Percentiles rank a stretch among this genome's conserved stretches.
Conservation (phyloP, 192 early-diverging fungal genomes). For the Coemansia sp. region DNA sequence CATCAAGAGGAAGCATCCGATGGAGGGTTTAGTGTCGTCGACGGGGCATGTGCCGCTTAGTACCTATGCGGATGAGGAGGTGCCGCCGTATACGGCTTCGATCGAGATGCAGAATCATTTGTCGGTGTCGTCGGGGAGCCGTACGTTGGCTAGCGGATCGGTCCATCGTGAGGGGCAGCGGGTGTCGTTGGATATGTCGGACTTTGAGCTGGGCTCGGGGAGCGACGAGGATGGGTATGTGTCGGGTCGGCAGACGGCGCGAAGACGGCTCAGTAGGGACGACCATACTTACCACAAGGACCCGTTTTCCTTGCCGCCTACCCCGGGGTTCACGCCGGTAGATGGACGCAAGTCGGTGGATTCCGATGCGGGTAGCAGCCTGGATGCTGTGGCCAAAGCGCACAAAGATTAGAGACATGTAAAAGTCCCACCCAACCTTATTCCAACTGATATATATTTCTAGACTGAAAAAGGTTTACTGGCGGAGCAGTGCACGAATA, state of each 20-base stretch:
- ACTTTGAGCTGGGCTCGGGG: constrained; percentile 10
- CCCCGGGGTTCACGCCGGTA: background rate
- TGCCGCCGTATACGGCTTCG: background rate
- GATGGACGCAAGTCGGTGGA: background rate
- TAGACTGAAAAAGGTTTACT: background rate
- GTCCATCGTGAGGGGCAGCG: background rate
- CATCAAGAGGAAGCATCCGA: constrained; percentile 27
- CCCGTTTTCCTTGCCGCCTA: background rate
- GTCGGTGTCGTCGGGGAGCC: constrained; percentile 11
- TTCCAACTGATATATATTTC: background rate
- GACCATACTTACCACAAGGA: background rate
- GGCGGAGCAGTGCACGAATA: constrained; percentile 58
- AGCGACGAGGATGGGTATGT: constrained; percentile 2
- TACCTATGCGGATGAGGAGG: constrained; percentile 8
- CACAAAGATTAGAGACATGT: background rate
- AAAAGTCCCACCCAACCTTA: background rate
- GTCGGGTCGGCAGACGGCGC: too few species aligned
- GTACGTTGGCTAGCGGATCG: constrained; percentile 16
- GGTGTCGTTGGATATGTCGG: constrained; percentile 21
- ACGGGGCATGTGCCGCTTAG: constrained; percentile 27
- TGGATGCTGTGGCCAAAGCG: background rate
- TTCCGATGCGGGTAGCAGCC: background rate
- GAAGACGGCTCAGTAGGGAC: background rate
- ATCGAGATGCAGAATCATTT: constrained; percentile 19
- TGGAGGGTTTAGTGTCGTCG: background rate